These are phyloP conservation scores for Zychaea mexicana DNA, from an alignment of 371 early-diverging fungal species.

Conservation along the genomic window DNA sequence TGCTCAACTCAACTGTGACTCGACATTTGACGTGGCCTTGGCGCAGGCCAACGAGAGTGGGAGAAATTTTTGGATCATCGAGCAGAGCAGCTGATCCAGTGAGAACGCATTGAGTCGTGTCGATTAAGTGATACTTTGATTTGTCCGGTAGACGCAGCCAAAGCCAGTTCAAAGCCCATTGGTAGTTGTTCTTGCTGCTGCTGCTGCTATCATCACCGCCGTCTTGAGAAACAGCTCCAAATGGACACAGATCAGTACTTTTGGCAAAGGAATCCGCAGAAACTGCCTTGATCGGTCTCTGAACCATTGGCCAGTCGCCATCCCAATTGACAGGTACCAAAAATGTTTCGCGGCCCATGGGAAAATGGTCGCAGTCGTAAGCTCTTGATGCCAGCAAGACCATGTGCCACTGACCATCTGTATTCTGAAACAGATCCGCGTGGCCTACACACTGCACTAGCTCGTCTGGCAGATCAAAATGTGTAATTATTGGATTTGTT, in stretches of 20 bases:
- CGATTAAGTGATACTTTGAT: constrained; percentile 8
- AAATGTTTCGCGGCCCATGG: constrained; percentile 27
- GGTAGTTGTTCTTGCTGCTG: neutral
- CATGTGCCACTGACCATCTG: constrained; percentile 20
- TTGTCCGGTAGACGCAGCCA: constrained; percentile 20
- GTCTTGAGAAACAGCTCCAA: neutral
- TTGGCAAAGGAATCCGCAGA: neutral
- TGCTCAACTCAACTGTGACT: constrained; percentile 5
- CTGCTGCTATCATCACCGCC: neutral
- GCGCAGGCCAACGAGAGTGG: constrained; percentile 16
- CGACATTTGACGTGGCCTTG: constrained; percentile 17
- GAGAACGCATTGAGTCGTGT: constrained; percentile 3
- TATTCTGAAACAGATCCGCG: constrained; percentile 24
- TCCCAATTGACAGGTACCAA: constrained; percentile 22
- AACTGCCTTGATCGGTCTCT: constrained; percentile 11
- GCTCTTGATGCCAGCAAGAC: constrained; percentile 21
- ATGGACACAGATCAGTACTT: neutral
- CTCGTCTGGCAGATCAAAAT: constrained; percentile 15
- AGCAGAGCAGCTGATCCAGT: constrained; percentile 4
- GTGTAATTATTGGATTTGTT: constrained; percentile 18
- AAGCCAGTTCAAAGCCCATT: constrained; percentile 10
- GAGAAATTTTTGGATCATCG: neutral
- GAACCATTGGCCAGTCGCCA: constrained; percentile 22
- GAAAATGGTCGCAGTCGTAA: constrained; percentile 11
- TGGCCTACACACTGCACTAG: constrained; percentile 24